phyloP scores from a whole-genome alignment of 495 filamentous ascomycete genomes.

The Chaetomidium leptoderma region DNA sequence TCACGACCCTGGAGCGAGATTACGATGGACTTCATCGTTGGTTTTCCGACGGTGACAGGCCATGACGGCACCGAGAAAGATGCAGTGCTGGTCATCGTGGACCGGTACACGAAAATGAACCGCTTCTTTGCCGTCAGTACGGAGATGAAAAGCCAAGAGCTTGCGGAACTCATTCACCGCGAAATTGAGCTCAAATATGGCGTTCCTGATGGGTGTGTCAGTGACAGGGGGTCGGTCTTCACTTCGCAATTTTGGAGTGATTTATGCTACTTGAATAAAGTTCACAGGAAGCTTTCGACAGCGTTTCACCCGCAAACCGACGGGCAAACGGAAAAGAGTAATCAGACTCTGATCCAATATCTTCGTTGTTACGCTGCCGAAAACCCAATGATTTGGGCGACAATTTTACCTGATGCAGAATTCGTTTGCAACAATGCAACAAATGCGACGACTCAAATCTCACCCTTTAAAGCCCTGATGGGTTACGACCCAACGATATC shows the following conservation, averaged over 20 bases:
- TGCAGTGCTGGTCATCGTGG: background rate
- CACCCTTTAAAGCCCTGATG: too few species aligned
- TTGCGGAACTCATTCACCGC: background rate
- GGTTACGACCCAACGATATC: too few species aligned
- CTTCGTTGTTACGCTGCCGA: background rate
- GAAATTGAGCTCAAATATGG: conserved; percentile 1
- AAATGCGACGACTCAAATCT: too few species aligned
- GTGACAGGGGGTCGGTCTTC: background rate
- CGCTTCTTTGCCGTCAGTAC: background rate
- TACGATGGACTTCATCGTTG: background rate
- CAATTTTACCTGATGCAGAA: too few species aligned
- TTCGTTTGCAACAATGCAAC: too few species aligned
- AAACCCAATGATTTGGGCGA: background rate
- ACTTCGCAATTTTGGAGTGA: too few species aligned
- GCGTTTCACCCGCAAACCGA: background rate
- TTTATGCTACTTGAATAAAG: background rate
- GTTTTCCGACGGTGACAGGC: background rate
- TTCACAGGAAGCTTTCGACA: background rate
- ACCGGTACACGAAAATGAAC: background rate
- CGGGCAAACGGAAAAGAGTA: background rate
- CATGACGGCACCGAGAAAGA: background rate
- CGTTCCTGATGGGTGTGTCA: background rate
- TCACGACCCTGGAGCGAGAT: background rate
- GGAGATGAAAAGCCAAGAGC: background rate
- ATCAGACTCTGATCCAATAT: background rate